Evolutionary conservation across 1,139 yeast species (phyloP), one percentile per base, ranked within the genome.

Genomic region (Candida freyschussii): DNA sequence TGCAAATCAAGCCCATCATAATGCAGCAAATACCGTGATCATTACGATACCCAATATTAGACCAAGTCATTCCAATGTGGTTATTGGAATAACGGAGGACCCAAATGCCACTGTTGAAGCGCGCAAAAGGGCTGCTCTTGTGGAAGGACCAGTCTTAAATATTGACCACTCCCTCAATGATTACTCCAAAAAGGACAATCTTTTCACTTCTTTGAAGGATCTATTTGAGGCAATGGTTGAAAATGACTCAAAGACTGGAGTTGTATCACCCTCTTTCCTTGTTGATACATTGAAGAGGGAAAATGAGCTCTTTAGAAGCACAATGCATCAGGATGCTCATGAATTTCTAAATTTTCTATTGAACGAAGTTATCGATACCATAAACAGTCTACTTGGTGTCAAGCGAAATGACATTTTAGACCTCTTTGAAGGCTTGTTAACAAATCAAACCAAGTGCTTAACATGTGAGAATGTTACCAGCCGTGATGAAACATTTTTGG

Each of bases 281-380:
- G 75, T 91, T 30, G 79, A 77, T 30, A 78, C 80, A 33, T 65
- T 89, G 34, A 87, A 87, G 56, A 75, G 74, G 36, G 87, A 85
- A 49, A 91, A 91, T 55, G 83, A 78, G 47, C 63, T 91, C 46
- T 91, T 91, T 56, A 68, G 95, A 42, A 83, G 87, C 40, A 78
- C 83, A 33, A 87, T 89, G 95, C 98, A 91, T 57, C 98, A 91
- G 55, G 98, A 91, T 64, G 96, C 98, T 3, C 98, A 91, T 59
- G 98, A 91, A 57, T 91, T 91, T 57, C 71, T 87, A 54, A 89
- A 89, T 56, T 89, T 85, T 52, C 59, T 89, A 45, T 67, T 91
- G 33, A 91, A 91, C 57, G 84, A 79, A 44, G 74, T 85, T 19
- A 76, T 87, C 37, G 98, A 91, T 45, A 68, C 73, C 22, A 11